Base-by-base conservation (phyloP, 495 filamentous ascomycete species). In the Friedmanniomyces endolithicus region DNA sequence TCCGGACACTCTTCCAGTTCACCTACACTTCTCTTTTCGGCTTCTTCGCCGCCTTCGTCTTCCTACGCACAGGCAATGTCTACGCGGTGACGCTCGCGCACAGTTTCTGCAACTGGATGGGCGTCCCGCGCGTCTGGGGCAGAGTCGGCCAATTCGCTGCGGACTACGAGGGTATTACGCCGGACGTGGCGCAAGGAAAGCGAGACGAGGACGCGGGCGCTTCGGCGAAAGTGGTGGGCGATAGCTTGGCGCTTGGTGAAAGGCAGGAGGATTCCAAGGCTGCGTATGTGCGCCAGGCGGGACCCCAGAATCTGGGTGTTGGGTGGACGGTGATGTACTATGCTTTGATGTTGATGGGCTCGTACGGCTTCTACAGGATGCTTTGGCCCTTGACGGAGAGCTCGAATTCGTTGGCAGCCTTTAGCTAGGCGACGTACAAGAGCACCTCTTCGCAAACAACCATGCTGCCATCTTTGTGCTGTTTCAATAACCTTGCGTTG, bases 11-110 rank as follows among this genome's bases (percentile, higher is more conserved):
- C 19, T 78, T 96, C 58, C 92, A 98, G 65, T 84, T 98, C 61
- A 73, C 76, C n/a, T 98, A 94, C 65, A 97, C 92, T 4, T 88
- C 88, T 17, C 65, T 97, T 23, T 98, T 98, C 59, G 92, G 92
- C 45, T 90, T 87, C 72, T 95, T 80, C 70, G 90, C 88, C 0
- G 86, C 86, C 2, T 98, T 97, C 60, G 33, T 95, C n/a, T 95
- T 85, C 60, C 65, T 98, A 7, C 81, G 92, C 34, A 92, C 89
- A 0, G 90, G 88, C 0, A 92, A 83, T 20, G 63, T 95, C 34
- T 70, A 77, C 43, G 82, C 85, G 9, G 80, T 82, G 12, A 82
- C 90, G 40, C 61, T 83, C 11, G 82, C 82, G 11, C 92, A 98
- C 64, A 77, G 79, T 11, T 95, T 97, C 70, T 97, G 92, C 70